Conservation (phyloP, 441 rosid species). For the Gossypium davidsonii region DNA sequence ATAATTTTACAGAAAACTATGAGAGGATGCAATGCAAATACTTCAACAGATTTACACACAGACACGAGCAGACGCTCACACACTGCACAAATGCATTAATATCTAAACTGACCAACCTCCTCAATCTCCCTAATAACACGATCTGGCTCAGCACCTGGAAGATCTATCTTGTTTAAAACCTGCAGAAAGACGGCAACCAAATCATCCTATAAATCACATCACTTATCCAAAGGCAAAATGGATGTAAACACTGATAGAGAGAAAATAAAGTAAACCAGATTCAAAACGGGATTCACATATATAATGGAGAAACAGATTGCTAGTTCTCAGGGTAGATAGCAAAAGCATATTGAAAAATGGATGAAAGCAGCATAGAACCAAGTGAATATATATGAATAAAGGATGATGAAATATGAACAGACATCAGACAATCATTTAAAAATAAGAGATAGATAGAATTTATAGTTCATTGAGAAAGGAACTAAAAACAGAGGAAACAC, state of each 20-base stretch:
- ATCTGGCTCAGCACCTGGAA: constrained; percentile 95
- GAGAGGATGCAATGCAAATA: not conserved
- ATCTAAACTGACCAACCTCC: constrained; percentile 67
- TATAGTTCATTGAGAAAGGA: not conserved
- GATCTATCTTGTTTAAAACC: constrained; percentile 98
- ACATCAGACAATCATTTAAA: not conserved
- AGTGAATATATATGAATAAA: not conserved
- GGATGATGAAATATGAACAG: not conserved
- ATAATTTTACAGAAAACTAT: constrained; percentile 3
- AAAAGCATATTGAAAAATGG: not conserved
- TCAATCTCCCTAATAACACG: constrained; percentile 78
- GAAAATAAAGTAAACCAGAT: not conserved
- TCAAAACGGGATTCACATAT: not conserved
- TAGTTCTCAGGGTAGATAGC: not conserved
- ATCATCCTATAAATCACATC: not conserved
- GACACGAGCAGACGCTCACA: not conserved
- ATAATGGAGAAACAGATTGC: not conserved
- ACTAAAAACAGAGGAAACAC: not conserved
- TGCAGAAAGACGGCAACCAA: constrained; percentile 24
- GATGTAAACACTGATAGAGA: not conserved
- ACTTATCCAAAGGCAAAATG: not conserved
- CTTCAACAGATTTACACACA: not conserved
- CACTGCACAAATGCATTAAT: constrained; percentile 24
- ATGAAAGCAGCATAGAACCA: not conserved
- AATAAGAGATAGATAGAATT: not conserved